Evolutionary conservation across 345 rosid genomes (phyloP).

Genomic region (Citrus unshiu): DNA sequence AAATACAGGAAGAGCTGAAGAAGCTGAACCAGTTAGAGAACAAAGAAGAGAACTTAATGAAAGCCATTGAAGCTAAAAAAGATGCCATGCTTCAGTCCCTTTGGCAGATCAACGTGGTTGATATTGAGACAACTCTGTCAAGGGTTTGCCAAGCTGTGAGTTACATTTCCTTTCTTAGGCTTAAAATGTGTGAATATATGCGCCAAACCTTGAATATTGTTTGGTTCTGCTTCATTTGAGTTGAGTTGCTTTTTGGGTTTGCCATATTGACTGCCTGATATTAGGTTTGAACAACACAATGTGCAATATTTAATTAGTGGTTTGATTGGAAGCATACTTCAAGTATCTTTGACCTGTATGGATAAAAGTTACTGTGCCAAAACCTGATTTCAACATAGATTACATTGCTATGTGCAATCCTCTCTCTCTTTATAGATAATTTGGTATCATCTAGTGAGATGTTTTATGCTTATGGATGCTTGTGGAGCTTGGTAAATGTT

Average conservation of each 20-base stretch:
- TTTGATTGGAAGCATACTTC: neutral
- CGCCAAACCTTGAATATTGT: neutral
- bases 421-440: neutral
- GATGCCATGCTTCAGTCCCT: constrained; percentile 88
- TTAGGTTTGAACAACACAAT: neutral
- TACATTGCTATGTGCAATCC: neutral
- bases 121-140: constrained; percentile 84
- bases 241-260: neutral
- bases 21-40: constrained; percentile 56
- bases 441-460: neutral
- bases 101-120: constrained; percentile 93
- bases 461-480: neutral
- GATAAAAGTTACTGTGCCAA: neutral
- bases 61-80: constrained; percentile 69
- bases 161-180: constrained; percentile 9
- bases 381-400: neutral
- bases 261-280: neutral
- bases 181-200: neutral
- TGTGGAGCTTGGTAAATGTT: neutral
- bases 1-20: constrained; percentile 78
- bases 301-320: neutral
- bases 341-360: neutral
- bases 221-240: neutral
- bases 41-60: constrained; percentile 65
- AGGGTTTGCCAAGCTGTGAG: constrained; percentile 79